Percentiles rank a stretch among this genome's conserved stretches.
These are phyloP conservation scores for Funneliformis geosporum DNA, from an alignment of 192 early-diverging fungal genomes.

Conservation along the genomic window DNA sequence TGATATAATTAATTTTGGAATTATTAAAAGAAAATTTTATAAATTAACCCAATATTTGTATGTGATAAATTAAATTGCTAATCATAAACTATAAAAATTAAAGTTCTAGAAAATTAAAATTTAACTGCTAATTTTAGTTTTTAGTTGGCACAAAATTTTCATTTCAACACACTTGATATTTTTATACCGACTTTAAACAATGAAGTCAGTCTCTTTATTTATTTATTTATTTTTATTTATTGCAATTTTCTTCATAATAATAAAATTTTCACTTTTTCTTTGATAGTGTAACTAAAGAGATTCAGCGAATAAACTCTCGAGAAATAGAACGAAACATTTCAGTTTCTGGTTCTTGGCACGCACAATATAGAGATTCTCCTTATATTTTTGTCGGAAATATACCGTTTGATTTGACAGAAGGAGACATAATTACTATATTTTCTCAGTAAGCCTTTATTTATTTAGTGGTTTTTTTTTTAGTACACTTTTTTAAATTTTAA, in stretches of 20 bases:
- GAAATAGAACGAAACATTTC: conserved; percentile 64
- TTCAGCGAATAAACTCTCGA: conserved; percentile 74
- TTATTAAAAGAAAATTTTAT: no score
- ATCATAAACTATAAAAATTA: no score
- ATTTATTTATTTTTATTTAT: no score
- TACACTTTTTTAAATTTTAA: not conserved
- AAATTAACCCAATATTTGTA: no score
- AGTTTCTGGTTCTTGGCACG: conserved; percentile 80
- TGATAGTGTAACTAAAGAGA: conserved; percentile 78
- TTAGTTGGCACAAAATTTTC: no score
- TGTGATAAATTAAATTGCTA: no score
- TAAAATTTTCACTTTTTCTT: not conserved
- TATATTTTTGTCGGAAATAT: conserved; percentile 90
- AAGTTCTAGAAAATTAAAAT: no score
- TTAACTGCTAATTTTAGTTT: no score
- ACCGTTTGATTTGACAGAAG: conserved; percentile 83
- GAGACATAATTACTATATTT: conserved; percentile 90
- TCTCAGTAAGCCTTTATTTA: conserved; percentile 87
- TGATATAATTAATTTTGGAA: no score
- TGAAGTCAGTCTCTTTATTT: no score
- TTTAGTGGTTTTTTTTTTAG: not conserved
- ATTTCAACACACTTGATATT: no score
- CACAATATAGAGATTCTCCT: conserved; percentile 85
- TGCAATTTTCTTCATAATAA: not conserved
- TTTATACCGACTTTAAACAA: no score